Evolutionary conservation across 805 yeast species (phyloP), one percentile per base, ranked within the genome.

Genomic region (Zygotorulaspora chibaensis): DNA sequence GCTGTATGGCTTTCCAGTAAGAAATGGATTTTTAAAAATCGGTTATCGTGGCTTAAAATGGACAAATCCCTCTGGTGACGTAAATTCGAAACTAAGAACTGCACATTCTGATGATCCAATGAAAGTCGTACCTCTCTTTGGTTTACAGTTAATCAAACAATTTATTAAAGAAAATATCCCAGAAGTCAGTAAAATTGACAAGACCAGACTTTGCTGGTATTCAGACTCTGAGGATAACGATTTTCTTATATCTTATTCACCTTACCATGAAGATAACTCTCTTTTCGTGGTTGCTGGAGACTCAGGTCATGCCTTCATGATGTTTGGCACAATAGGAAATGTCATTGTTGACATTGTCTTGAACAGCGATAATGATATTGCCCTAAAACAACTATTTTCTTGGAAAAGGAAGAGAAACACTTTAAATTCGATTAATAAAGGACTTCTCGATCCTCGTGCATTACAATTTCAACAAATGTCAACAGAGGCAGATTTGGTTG

Each of bases 301-400:
- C 46, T 63, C 70, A 13, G 72, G 72, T 0, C 73, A 69, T 52
- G 69, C 63, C 3, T 70, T 66, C 45, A 67, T 65, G 59, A 62
- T 68, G 55, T 52, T 68, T 26, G 71, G 70, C 2, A 58, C 59
- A 23, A 51, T 69, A 13, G 73, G 74, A 17, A 52, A 50, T 9
- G 52, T 52, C 28, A 54, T 58, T 16, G 53, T 40, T 27, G 56
- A 51, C 35, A 51, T 62, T 30, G 38, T 59, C 16, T 35, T 50
- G 10, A 25, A 43, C 2, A 13, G 12, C 26, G 47, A 48, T 4
- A 57, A 56, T n/a, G 53, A 51, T 33, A 17, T 31, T 4, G 45
- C 56, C 29, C 45, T 61, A 16, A 46, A 46, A 2, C 28, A 54
- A 15, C 33, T 59, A 2, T 59, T 59, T 42, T 53, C 63, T 4